Evolutionary conservation across 2,329 filamentous ascomycete genomes (phyloP).

Genomic region (Aspergillus sp.): DNA sequence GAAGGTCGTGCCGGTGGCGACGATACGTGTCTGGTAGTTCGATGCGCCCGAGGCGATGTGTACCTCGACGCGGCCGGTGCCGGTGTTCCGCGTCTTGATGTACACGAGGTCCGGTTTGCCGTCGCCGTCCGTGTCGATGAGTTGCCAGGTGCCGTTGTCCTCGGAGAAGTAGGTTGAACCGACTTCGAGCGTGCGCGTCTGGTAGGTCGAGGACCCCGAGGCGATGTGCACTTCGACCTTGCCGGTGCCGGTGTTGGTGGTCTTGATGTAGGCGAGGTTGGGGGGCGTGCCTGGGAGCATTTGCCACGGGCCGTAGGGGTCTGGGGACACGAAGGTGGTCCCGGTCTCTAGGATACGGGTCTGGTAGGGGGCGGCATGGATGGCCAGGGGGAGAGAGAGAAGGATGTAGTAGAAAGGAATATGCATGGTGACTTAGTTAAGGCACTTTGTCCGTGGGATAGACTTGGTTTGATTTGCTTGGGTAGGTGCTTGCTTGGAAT

Average conservation of each 20-base stretch:
- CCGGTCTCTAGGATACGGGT: slow-evolving; percentile 3
- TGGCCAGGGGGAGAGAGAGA: neutral
- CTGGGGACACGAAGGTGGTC: slow-evolving; percentile 2
- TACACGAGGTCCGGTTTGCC: slow-evolving; percentile 13
- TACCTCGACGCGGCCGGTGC: slow-evolving; percentile 15
- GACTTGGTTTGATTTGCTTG: neutral
- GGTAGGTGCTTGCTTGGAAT: neutral
- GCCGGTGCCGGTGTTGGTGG: slow-evolving; percentile 15
- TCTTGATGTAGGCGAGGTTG: slow-evolving; percentile 16
- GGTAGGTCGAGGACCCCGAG: slow-evolving; percentile 10
- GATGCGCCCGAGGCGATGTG: slow-evolving; percentile 15
- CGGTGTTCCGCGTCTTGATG: slow-evolving; percentile 16
- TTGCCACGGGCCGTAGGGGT: slow-evolving; percentile 5
- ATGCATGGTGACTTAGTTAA: neutral
- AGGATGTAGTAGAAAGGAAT: neutral
- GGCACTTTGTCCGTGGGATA: neutral
- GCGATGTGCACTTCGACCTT: slow-evolving; percentile 17
- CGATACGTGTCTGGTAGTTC: slow-evolving; percentile 54
- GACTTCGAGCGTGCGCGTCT: slow-evolving; percentile 63
- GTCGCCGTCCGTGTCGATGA: slow-evolving; percentile 13
- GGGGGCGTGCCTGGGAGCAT: neutral
- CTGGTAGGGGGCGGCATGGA: slow-evolving; percentile 3
- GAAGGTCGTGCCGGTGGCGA: slow-evolving; percentile 64
- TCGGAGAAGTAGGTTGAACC: slow-evolving; percentile 55
- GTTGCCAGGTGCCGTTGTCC: slow-evolving; percentile 13